These are phyloP conservation scores for Yamadazyma aaseri DNA, from an alignment of 1,139 yeast species.

Conservation along the genomic window DNA sequence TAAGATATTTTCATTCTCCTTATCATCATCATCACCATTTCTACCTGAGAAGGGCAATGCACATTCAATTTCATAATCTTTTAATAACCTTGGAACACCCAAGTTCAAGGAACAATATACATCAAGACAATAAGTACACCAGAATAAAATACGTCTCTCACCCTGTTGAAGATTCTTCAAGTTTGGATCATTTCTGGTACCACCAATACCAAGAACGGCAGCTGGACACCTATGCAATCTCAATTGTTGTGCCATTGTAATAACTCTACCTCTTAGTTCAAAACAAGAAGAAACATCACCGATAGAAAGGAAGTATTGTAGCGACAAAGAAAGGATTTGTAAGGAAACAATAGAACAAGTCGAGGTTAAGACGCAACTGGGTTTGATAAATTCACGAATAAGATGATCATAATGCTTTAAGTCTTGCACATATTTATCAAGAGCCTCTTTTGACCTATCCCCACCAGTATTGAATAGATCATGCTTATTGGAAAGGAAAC, in stretches of 20 bases:
- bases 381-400: slow-evolving; percentile 52
- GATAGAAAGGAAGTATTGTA: slow-evolving; percentile 68
- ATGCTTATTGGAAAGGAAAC: slow-evolving; percentile 44
- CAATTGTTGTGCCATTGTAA: slow-evolving; percentile 83
- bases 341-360: slow-evolving; percentile 67
- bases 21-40: slow-evolving; percentile 39
- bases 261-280: slow-evolving; percentile 70
- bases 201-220: slow-evolving; percentile 57
- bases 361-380: slow-evolving; percentile 50
- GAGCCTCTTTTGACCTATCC: slow-evolving; percentile 14
- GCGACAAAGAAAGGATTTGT: slow-evolving; percentile 66
- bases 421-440: slow-evolving; percentile 21
- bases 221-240: slow-evolving; percentile 87
- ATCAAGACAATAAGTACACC: slow-evolving; percentile 82
- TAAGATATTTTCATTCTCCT: slow-evolving; percentile 52
- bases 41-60: slow-evolving; percentile 75
- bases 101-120: slow-evolving; percentile 70
- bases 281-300: slow-evolving; percentile 77
- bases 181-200: slow-evolving; percentile 53
- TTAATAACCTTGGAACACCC: slow-evolving; percentile 79
- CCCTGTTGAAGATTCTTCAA: slow-evolving; percentile 64
- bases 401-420: slow-evolving; percentile 44
- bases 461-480: slow-evolving; percentile 17
- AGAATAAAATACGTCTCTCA: slow-evolving; percentile 75
- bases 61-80: slow-evolving; percentile 83